phyloP scores from a whole-genome alignment of 192 early-diverging fungal genomes.

The Podila epicladia region DNA sequence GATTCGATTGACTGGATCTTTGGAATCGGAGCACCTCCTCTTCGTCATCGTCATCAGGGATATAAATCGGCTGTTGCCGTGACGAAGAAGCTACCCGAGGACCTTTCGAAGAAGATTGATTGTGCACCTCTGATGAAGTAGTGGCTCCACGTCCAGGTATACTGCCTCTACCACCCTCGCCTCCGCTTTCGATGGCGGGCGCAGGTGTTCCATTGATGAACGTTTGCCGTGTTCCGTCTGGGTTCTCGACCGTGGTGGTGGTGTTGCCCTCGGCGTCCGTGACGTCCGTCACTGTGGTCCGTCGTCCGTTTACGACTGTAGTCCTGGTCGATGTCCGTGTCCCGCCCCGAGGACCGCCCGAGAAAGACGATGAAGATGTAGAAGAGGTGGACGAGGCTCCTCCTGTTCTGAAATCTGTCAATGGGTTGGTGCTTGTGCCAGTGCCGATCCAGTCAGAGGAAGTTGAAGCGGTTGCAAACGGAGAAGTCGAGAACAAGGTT shows the following conservation, averaged over 20 bases:
- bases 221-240: slow-evolving; percentile 25
- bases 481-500: slow-evolving; percentile 41
- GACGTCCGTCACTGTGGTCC: slow-evolving; percentile 40
- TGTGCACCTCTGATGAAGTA: neutral
- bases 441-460: slow-evolving; percentile 4
- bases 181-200: slow-evolving; percentile 12
- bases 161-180: neutral
- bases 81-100: neutral
- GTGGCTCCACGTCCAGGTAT: neutral
- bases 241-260: slow-evolving; percentile 28
- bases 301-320: slow-evolving; percentile 34
- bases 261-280: slow-evolving; percentile 41
- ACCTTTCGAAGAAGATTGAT: too few relatives aligned
- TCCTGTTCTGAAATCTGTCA: slow-evolving; percentile 16
- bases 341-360: slow-evolving; percentile 12
- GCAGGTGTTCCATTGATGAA: slow-evolving; percentile 33
- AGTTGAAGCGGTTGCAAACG: slow-evolving; percentile 18
- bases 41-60: slow-evolving; percentile 24
- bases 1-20: neutral
- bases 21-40: neutral
- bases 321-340: slow-evolving; percentile 30
- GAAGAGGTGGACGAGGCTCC: slow-evolving; percentile 16
- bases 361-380: slow-evolving; percentile 4
- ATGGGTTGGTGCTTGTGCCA: slow-evolving; percentile 26
- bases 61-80: slow-evolving; percentile 18